A percentile compares a stretch with the other conserved stretches of the same genome.
Conservation (phyloP, 73 alveolate genomes). For the Stentor roeselii region DNA sequence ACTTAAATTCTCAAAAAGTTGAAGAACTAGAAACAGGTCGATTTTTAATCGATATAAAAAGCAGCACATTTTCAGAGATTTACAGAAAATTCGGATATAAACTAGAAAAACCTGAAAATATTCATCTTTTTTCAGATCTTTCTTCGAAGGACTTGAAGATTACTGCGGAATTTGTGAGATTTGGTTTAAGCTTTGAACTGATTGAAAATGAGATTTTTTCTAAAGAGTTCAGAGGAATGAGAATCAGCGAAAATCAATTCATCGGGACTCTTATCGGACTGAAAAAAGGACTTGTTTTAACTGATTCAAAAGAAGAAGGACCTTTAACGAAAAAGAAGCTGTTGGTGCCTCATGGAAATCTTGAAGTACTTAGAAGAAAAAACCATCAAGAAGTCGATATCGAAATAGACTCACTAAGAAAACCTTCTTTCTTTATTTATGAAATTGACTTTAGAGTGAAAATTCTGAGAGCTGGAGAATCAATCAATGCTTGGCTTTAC, state of each 20-base stretch:
- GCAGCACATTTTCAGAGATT: neutral
- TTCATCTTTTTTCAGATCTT: neutral
- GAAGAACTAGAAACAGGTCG: neutral
- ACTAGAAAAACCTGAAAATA: neutral
- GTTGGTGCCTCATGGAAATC: neutral
- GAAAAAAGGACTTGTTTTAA: neutral
- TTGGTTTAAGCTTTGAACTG: too few relatives aligned
- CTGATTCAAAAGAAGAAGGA: neutral
- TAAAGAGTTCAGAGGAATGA: neutral
- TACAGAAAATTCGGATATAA: neutral
- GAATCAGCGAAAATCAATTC: neutral
- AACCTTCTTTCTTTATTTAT: neutral
- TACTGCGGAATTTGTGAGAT: too few relatives aligned
- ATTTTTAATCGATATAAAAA: neutral
- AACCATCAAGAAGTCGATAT: neutral
- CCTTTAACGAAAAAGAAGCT: too few relatives aligned
- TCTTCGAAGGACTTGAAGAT: too few relatives aligned
- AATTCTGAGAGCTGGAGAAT: slow-evolving; percentile 4
- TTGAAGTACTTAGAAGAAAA: neutral
- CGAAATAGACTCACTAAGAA: neutral
- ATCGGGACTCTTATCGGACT: neutral
- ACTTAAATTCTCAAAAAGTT: neutral
- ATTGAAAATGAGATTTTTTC: neutral
- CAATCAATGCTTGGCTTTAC: neutral
- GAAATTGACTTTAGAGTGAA: neutral